Evolutionary conservation across 345 rosid genomes (phyloP).

Genomic region (Syzygium oleosum): DNA sequence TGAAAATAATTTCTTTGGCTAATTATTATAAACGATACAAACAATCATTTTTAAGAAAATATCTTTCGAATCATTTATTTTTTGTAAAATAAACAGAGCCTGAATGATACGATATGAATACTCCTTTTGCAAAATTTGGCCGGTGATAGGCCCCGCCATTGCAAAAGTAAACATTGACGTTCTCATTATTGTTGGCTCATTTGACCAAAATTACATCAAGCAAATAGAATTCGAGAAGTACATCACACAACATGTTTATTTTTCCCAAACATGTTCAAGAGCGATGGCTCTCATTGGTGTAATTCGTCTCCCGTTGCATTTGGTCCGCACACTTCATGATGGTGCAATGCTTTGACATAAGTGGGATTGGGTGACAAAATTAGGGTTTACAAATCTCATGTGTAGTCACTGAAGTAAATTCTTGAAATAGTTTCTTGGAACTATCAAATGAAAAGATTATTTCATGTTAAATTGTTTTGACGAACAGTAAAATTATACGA

Average conservation of each 20-base stretch:
- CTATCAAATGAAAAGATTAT: background rate
- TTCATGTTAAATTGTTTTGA: background rate
- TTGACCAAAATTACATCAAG: background rate
- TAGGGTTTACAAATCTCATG: background rate
- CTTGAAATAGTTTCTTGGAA: background rate
- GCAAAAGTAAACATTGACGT: background rate
- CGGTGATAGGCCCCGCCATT: background rate
- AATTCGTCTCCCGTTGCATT: background rate
- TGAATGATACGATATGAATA: background rate
- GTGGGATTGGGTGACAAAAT: background rate
- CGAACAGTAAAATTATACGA: background rate
- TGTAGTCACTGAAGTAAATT: background rate
- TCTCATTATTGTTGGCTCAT: background rate
- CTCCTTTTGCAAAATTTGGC: background rate
- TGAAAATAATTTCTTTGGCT: too few species aligned
- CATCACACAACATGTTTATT: too few species aligned
- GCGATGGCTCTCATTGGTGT: background rate
- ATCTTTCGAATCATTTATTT: too few species aligned
- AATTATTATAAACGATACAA: too few species aligned
- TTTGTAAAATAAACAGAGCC: too few species aligned
- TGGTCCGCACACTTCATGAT: too few species aligned
- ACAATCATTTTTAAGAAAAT: too few species aligned
- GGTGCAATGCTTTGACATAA: background rate
- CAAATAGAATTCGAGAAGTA: background rate
- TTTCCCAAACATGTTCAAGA: background rate